Evolutionary conservation across 1,284 basidiomycete species (phyloP).

Genomic region (Rhodotorula sp.): DNA sequence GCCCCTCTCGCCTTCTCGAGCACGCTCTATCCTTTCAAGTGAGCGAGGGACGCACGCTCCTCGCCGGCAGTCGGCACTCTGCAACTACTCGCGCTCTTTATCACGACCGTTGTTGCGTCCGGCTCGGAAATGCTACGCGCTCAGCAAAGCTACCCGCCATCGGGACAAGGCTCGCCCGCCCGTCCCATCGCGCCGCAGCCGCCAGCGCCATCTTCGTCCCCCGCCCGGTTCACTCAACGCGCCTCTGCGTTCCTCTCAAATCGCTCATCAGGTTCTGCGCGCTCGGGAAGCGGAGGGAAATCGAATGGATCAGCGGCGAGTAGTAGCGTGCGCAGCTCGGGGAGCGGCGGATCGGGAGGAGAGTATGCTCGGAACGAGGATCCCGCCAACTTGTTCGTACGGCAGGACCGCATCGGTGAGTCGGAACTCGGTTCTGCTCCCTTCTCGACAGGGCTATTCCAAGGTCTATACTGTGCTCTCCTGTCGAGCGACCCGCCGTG

Average conservation of each 20-base stretch:
- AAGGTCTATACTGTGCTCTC: neutral
- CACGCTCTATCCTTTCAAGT: too few species aligned
- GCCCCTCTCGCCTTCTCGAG: too few species aligned
- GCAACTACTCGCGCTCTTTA: neutral
- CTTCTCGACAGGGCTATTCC: neutral
- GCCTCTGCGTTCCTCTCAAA: slow-evolving; percentile 5
- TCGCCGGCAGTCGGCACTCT: neutral
- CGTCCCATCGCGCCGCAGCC: neutral
- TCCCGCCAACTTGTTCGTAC: slow-evolving; percentile 92
- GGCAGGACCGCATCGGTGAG: slow-evolving; percentile 90
- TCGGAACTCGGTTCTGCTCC: slow-evolving; percentile 26
- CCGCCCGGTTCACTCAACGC: slow-evolving; percentile 8
- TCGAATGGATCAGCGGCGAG: neutral
- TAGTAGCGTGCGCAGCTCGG: neutral
- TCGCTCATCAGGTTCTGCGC: neutral
- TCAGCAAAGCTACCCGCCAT: neutral
- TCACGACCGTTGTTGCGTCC: too few species aligned
- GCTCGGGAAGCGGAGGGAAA: neutral
- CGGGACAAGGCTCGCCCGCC: neutral
- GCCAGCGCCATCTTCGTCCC: neutral
- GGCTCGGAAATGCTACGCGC: neutral
- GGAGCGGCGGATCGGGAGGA: neutral
- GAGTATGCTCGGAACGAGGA: slow-evolving; percentile 54
- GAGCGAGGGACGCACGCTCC: too few species aligned
- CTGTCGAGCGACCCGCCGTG: neutral